phyloP scores from a whole-genome alignment of 2,329 filamentous ascomycete species.

The Aspergillus sp. region DNA sequence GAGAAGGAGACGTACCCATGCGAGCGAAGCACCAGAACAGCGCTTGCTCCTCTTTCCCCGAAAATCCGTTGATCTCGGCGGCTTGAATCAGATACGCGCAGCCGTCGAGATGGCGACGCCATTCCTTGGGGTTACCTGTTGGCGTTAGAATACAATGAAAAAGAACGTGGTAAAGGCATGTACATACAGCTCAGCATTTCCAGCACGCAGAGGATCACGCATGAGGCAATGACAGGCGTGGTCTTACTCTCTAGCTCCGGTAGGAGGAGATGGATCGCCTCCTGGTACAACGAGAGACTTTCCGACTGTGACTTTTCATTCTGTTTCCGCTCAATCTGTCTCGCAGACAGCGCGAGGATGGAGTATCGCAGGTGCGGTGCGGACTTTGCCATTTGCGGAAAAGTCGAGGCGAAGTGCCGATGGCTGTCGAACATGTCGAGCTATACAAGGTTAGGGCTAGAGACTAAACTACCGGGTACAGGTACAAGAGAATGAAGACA shows the following conservation, averaged over 20 bases:
- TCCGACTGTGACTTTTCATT: constrained; percentile 39
- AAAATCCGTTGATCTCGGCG: constrained; percentile 51
- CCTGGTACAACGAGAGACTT: constrained; percentile 50
- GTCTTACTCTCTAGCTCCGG: constrained; percentile 47
- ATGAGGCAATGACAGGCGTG: constrained; percentile 51
- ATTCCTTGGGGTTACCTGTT: constrained; percentile 42
- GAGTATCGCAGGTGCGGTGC: constrained; percentile 48
- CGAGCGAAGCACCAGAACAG: constrained; percentile 56
- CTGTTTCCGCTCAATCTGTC: constrained; percentile 50
- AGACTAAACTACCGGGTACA: not conserved
- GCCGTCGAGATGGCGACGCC: constrained; percentile 52
- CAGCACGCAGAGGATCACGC: constrained; percentile 52
- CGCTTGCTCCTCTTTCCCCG: constrained; percentile 49
- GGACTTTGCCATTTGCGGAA: constrained; percentile 47
- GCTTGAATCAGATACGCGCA: constrained; percentile 52
- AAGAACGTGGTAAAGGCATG: not conserved
- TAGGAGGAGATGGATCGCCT: constrained; percentile 50
- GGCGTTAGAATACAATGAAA: not conserved
- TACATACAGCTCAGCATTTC: constrained; percentile 50
- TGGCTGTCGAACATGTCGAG: constrained; percentile 55
- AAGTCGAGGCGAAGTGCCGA: constrained; percentile 47
- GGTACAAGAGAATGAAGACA: not conserved
- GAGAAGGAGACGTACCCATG: constrained; percentile 39
- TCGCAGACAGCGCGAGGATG: constrained; percentile 51
- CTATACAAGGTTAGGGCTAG: constrained; percentile 19